Percentiles rank a stretch among this genome's conserved stretches.
phyloP scores from a whole-genome alignment of 805 yeast species.

The Myxozyma geophila region DNA sequence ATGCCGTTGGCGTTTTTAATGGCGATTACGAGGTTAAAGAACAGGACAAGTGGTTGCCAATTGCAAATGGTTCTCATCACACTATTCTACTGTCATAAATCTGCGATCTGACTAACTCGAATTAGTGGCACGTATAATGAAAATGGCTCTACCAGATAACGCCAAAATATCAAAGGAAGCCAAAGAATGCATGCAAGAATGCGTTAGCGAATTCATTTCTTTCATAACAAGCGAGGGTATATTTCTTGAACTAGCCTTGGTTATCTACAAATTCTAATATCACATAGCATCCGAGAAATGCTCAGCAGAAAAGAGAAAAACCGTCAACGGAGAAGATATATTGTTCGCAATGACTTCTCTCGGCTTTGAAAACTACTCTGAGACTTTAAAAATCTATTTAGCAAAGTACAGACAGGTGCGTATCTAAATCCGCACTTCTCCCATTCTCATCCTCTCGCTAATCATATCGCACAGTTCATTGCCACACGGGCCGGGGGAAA shows the following conservation, averaged over 20 bases:
- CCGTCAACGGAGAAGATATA: conserved; percentile 72
- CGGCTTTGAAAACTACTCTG: conserved; percentile 73
- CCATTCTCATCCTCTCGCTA: background rate
- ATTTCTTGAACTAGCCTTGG: no score
- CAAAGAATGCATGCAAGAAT: conserved; percentile 75
- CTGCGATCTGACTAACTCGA: background rate
- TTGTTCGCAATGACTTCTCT: conserved; percentile 64
- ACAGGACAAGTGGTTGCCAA: conserved; percentile 65
- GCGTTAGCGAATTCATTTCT: conserved; percentile 69
- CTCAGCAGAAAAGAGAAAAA: conserved; percentile 65
- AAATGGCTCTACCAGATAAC: conserved; percentile 67
- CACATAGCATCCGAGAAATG: conserved; percentile 59
- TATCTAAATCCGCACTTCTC: background rate
- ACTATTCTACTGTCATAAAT: background rate
- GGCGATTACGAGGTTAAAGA: conserved; percentile 58
- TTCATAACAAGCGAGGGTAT: conserved; percentile 63
- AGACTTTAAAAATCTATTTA: conserved; percentile 66
- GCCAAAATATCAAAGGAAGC: conserved; percentile 82
- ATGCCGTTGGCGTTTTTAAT: conserved; percentile 16
- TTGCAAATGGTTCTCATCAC: conserved; percentile 54
- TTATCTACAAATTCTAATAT: background rate
- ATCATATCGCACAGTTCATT: conserved; percentile 13
- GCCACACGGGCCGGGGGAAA: conserved; percentile 20
- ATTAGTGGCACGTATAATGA: conserved; percentile 72
- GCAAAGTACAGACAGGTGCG: conserved; percentile 63